Evolutionary conservation across 179 eudicot genomes (phyloP), one percentile per base, ranked within the genome.

Genomic region (Dionaea muscipula): DNA sequence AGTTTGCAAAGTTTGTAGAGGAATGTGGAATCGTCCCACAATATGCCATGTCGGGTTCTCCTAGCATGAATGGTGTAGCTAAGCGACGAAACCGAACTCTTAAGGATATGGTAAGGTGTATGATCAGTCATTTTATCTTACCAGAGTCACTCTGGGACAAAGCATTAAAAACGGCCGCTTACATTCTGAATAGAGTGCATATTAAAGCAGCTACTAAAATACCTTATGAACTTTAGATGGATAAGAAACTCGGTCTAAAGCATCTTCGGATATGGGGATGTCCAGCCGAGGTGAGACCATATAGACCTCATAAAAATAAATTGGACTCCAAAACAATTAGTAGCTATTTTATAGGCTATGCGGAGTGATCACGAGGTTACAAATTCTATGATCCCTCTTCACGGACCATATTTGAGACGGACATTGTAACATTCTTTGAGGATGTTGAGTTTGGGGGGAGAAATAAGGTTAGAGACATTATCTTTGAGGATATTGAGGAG

Each of bases 21-120:
- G 46, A 40, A 12, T 17, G 19, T 40, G 46, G 46, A 5, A 40
- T 40, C 3, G 21, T 52, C 40, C 56, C 10, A 16, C 39, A 33
- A 15, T 53, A 53, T 23, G 33, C 57, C 27, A 53, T 53, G 45
- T 1, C 12, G 9, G 44, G 1, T 17, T 17, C 26, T 1, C 45
- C 45, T 21, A 53, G 25, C 37, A 53, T 53, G 45, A 53, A 36
- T 53, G 45, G 57, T 53, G 57, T 53, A 16, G 44, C 45, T 35
- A 24, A 35, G 12, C 2, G 57, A 21, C n/a, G 2, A 51, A 51
- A 51, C 37, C 15, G 7, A 28, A 26, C 55, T 26, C 4, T 51
- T 12, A 51, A 51, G 19, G 22, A 28, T 8, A 28, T 28, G 35
- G 35, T 28, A 8, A 28, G 35, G 35, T 3, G 35, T 8, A 28